phyloP scores from a whole-genome alignment of 495 filamentous ascomycete species.

The Trichoderma virens region DNA sequence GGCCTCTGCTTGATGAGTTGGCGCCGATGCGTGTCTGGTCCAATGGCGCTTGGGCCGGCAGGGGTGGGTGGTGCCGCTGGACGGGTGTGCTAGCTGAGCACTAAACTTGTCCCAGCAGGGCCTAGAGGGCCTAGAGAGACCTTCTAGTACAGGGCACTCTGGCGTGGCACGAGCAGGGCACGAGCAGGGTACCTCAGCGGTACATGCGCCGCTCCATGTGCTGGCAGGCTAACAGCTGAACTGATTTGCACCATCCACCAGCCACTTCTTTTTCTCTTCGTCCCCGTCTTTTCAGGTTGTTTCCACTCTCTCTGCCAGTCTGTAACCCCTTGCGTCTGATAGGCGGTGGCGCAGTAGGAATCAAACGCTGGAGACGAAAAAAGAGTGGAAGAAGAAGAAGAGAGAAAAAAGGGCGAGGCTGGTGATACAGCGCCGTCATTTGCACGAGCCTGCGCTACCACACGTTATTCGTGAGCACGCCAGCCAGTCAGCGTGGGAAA shows the following conservation, averaged over 20 bases:
- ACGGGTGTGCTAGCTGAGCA: conserved; percentile 4
- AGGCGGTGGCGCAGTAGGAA: background rate
- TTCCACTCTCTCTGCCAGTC: background rate
- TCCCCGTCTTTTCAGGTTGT: background rate
- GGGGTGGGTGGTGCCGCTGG: conserved; percentile 3
- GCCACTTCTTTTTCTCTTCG: background rate
- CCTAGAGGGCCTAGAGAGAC: no score
- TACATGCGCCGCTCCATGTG: no score
- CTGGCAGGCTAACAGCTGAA: no score
- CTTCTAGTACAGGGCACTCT: no score
- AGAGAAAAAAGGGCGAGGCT: background rate
- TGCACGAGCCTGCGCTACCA: conserved; percentile 7
- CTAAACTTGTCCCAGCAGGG: background rate
- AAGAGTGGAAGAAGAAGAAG: background rate
- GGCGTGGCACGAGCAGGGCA: no score
- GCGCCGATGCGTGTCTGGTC: conserved; percentile 7
- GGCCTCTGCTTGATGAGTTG: conserved; percentile 12
- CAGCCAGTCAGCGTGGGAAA: background rate
- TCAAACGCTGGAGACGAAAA: background rate
- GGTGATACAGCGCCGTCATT: conserved; percentile 1
- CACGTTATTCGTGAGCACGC: background rate
- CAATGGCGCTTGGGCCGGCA: conserved; percentile 7
- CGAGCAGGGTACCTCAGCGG: background rate
- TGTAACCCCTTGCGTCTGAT: background rate
- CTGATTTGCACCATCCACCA: background rate